phyloP scores from a whole-genome alignment of 1,284 basidiomycete species.

The Leccinum pachyderme region DNA sequence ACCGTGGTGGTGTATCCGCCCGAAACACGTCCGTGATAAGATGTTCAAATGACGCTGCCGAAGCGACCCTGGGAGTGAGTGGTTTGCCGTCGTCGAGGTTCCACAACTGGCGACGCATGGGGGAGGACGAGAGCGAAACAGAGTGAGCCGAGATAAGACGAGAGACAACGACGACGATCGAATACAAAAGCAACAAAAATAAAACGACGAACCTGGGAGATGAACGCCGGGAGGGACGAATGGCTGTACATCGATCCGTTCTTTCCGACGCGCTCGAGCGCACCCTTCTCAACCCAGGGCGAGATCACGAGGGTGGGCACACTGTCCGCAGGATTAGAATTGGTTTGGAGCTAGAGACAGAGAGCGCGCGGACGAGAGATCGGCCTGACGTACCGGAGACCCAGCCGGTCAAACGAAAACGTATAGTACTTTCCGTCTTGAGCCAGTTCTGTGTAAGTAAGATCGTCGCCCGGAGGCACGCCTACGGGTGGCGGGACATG shows the following conservation, averaged over 20 bases:
- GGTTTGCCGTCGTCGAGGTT: constrained; percentile 25
- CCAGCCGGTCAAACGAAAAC: constrained; percentile 27
- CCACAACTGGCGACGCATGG: constrained; percentile 15
- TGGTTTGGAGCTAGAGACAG: not conserved
- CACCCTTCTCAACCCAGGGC: constrained; percentile 27
- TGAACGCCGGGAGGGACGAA: constrained; percentile 21
- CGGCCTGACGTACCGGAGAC: constrained; percentile 17
- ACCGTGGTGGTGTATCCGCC: constrained; percentile 11
- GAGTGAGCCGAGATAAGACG: not conserved
- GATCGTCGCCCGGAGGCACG: constrained; percentile 22
- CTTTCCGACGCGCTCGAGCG: constrained; percentile 12
- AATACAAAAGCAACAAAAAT: not conserved
- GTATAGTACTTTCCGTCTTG: constrained; percentile 24
- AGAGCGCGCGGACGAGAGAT: not conserved
- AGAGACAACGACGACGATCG: not conserved
- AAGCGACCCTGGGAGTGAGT: constrained; percentile 24
- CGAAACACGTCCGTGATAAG: constrained; percentile 24
- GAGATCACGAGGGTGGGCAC: constrained; percentile 24
- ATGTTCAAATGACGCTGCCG: constrained; percentile 24
- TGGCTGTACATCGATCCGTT: constrained; percentile 23
- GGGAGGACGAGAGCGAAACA: not conserved
- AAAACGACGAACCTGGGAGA: constrained; percentile 17
- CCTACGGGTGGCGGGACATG: constrained; percentile 26
- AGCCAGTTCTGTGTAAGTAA: constrained; percentile 27
- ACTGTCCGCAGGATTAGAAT: not conserved